These are phyloP conservation scores for Tillandsia leiboldiana DNA, from an alignment of 176 grass and related monocot species.

Conservation along the genomic window DNA sequence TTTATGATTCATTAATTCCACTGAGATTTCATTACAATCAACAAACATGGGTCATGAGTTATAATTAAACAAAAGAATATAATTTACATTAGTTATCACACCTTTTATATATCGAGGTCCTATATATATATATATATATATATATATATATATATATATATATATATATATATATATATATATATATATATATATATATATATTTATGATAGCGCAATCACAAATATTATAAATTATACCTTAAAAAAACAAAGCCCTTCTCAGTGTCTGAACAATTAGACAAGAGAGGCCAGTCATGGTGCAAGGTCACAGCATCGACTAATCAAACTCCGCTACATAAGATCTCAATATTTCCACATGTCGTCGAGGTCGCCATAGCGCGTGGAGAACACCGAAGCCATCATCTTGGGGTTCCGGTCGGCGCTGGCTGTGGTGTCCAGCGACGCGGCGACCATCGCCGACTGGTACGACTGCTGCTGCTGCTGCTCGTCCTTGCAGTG, in stretches of 20 bases:
- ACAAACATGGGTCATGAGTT: not conserved
- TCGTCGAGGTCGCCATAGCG: not conserved
- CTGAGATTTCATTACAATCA: not conserved
- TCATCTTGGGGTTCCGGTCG: not conserved
- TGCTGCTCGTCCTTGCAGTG: not conserved
- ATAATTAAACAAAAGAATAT: not conserved
- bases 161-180: not conserved
- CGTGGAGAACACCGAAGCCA: not conserved
- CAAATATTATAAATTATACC: not conserved
- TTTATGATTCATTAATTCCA: not conserved
- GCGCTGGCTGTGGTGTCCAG: not conserved
- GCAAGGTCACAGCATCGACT: not conserved
- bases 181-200: not conserved
- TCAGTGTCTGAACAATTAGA: too few species aligned
- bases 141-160: not conserved
- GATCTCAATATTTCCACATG: not conserved
- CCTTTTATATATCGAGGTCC: not conserved
- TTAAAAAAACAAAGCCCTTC: not conserved
- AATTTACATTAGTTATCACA: not conserved
- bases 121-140: not conserved
- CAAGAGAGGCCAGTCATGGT: too few species aligned
- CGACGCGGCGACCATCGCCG: not conserved
- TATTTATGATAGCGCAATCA: constrained; percentile 1
- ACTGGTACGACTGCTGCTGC: not conserved
- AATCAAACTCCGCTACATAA: not conserved